Percentiles rank a stretch among this genome's conserved stretches.
phyloP scores from a whole-genome alignment of 331 rosid genomes.

The Cydonia oblonga region DNA sequence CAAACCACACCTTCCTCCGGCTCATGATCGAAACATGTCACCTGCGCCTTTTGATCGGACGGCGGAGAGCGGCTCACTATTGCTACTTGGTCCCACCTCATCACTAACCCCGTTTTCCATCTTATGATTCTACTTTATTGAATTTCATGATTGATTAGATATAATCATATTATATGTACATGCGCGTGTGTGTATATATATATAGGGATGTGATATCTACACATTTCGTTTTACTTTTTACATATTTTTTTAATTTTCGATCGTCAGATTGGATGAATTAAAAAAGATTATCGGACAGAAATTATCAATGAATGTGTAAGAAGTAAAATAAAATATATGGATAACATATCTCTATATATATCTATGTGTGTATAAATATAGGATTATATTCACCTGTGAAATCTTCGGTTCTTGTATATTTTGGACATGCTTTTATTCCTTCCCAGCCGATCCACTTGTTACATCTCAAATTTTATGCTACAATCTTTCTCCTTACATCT shows the following conservation, averaged over 20 bases:
- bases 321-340: no score
- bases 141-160: not conserved
- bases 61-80: constrained; percentile 6
- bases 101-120: constrained; percentile 2
- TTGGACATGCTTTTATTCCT: not conserved
- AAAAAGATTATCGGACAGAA: no score
- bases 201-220: no score
- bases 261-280: no score
- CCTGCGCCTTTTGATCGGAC: constrained; percentile 1
- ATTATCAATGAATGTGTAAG: no score
- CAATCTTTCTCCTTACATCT: not conserved
- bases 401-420: not conserved
- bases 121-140: constrained; percentile 1
- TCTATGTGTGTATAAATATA: not conserved
- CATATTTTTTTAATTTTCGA: no score
- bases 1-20: constrained; percentile 22
- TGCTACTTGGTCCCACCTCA: constrained; percentile 1
- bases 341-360: no score
- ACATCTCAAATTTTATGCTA: not conserved
- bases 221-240: no score
- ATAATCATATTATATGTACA: not conserved
- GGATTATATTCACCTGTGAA: not conserved
- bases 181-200: no score
- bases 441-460: not conserved
- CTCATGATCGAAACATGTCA: constrained; percentile 8